Evolutionary conservation across 257 asterid species (phyloP), one percentile per base, ranked within the genome.

Genomic region (Solanum chiquidenum): DNA sequence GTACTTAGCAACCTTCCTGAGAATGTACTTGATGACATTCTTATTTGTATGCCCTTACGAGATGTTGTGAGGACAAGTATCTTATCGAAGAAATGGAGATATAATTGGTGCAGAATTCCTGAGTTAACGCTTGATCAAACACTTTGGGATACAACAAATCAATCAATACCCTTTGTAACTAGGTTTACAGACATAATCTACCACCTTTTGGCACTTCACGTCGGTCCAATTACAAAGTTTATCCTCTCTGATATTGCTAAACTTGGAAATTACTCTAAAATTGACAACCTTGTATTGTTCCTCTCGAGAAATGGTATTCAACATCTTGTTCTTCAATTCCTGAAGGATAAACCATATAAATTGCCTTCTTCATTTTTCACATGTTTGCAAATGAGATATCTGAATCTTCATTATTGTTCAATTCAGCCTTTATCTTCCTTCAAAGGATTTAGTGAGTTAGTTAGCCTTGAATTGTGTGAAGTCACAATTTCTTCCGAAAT

Each of bases 111-210:
- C 23, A 69, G 38, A 13, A 0, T 29, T 29, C 23, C 75, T 0
- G 23, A 1, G 38, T 29, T 69, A 0, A 14, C 0, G 1, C 75
- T 69, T 29, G 75, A 29, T 69, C 1, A 13, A 29, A 69, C 38
- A 69, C 23, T 69, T 69, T 29, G 38, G 38, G 23, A 29, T 1
- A 0, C 38, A 29, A 69, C 38, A 6, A 29, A 29, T 2, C 0
- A 13, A 0, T 5, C 5, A 3, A 0, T 29, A 29, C 5, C 11
- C 3, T 7, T 69, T 69, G 21, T 6, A 69, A 69, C 76, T 69
- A 69, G 38, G 38, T 69, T 69, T 29, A 69, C 38, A 13, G 2
- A 29, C 11, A 29, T 29, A 2, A 13, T 69, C 12, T 69, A 69
- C 38, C 38, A 29, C 38, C 38, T 71, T 16, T 7, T 71, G 40